Evolutionary conservation across 2,329 filamentous ascomycete species (phyloP), one percentile per base, ranked within the genome.

Genomic region (Amylocarpus encephaloides): DNA sequence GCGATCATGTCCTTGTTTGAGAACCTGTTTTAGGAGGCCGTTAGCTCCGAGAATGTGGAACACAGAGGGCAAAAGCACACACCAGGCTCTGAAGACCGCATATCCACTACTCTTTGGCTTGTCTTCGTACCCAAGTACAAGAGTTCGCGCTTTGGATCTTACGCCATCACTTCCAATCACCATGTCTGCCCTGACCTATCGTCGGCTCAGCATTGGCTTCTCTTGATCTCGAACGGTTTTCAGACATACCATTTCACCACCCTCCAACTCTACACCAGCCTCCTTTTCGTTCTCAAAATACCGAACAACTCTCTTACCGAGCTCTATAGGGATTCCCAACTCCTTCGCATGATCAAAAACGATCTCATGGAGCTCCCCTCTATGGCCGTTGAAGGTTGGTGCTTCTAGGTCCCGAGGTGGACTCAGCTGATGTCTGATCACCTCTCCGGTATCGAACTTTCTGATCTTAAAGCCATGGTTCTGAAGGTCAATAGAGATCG

Each of bases 151-250:
- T 56, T 71, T 75, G 7, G 73, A 77, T 13, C 76, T 70, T 10
- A 80, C 76, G 2, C 78, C 78, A 51, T 81, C 78, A 0, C 76
- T 72, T 1, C 73, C 77, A 43, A 80, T 69, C 2, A 80, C 74
- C 7, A 79, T 57, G 54, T 81, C 75, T 1, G 67, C 76, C 3
- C 64, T 58, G 5, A 77, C 56, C 64, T 54, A 16, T 15, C 12
- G 6, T 1, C 9, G 18, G 5, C 43, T 44, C 16, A 44, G 26
- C 35, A 46, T 10, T 19, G 41, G 13, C 9, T 16, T 61, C 48
- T 0, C 59, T 57, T 15, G 33, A 15, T 16, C 41, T 48, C 38
- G 16, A 4, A 16, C 6, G 1, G 11, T 34, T 13, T 32, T 34
- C 34, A 36, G 15, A 36, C 34, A 9, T 66, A 61, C 54, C 43